Base-by-base conservation (phyloP, 371 early-diverging fungal species). In the Mucor velutinosus region DNA sequence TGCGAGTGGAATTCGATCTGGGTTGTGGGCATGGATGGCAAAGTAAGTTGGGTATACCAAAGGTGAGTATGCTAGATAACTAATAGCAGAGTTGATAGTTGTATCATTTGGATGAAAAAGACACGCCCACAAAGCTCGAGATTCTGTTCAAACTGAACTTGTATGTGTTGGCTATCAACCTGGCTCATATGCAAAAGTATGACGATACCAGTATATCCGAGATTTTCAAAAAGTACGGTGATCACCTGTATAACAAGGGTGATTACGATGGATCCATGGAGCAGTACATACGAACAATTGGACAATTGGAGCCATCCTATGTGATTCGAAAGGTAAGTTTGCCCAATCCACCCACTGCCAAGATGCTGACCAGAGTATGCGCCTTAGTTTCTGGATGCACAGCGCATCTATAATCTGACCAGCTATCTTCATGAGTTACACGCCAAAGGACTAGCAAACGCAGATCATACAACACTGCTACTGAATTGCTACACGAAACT, bases 401-500 rank as follows among this genome's bases (percentile, higher is more conserved):
- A 97, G 77, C 81, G 96, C 19, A 92, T 97, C 25, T 91, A 91
- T 70, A 93, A 94, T 65, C 77, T 98, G 67, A 93, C 95, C 3
- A 86, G 87, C 30, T 97, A 95, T 71, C 83, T 97, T 21, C 94
- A 97, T 80, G 91, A 91, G 64, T 84, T 97, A 1, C 97, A 97
- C 73, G 88, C 91, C 1, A 81, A 87, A 23, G 87, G 91, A 0
- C 80, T 95, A 33, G 97, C 97, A 1, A 96, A 93, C 62, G 86
- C 92, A 14, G 97, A 97, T 73, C 97, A 97, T 75, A 97, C 97
- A 0, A 97, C 97, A 0, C 75, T 97, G 51, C 77, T 98, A 30
- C 82, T 98, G n/a, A 97, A 96, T 72, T 98, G 99, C 84, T 98
- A 97, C 75, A 94, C 97, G 23, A 97, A 97, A 74, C 84, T 96